Percentiles rank a stretch among this genome's conserved stretches.
phyloP scores from a whole-genome alignment of 2,329 filamentous ascomycete genomes.

The Fusarium acutatum region DNA sequence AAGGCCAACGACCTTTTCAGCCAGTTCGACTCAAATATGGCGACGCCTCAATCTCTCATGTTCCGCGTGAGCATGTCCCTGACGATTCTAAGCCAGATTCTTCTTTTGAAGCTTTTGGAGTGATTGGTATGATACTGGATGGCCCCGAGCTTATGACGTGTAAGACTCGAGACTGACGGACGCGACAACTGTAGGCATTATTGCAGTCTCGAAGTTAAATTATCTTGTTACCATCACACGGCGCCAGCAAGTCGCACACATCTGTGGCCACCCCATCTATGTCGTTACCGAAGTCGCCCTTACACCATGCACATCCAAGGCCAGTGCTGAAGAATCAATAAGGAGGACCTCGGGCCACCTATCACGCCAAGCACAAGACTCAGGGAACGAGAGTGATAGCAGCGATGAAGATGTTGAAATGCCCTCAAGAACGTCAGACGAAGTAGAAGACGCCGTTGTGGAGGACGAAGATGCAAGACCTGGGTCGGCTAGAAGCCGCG shows the following conservation, averaged over 20 bases:
- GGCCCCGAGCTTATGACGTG: conserved; percentile 23
- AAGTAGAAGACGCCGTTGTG: conserved; percentile 54
- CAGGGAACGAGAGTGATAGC: conserved; percentile 54
- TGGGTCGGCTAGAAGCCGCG: conserved; percentile 62
- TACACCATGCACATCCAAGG: conserved; percentile 83
- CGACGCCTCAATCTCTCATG: conserved; percentile 58
- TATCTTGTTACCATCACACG: conserved; percentile 89
- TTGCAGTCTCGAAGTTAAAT: conserved; percentile 81
- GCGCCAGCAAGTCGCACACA: conserved; percentile 87
- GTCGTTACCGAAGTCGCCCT: conserved; percentile 88
- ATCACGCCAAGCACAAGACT: conserved; percentile 50
- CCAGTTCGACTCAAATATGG: conserved; percentile 77
- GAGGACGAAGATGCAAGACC: conserved; percentile 46
- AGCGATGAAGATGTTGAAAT: conserved; percentile 57
- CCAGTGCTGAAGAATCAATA: conserved; percentile 78
- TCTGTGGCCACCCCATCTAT: conserved; percentile 84
- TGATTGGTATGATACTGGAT: conserved; percentile 58
- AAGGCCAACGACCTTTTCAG: conserved; percentile 63
- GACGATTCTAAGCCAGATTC: conserved; percentile 55
- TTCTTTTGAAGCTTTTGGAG: conserved; percentile 67
- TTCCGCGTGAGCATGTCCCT: conserved; percentile 55
- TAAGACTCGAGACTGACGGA: conserved; percentile 5
- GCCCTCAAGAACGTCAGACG: conserved; percentile 49
- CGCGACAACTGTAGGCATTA: conserved; percentile 67
- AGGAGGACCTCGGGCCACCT: conserved; percentile 62